Conservation (phyloP, 352 stramenopile genomes). For the Phytopythium aichiense region DNA sequence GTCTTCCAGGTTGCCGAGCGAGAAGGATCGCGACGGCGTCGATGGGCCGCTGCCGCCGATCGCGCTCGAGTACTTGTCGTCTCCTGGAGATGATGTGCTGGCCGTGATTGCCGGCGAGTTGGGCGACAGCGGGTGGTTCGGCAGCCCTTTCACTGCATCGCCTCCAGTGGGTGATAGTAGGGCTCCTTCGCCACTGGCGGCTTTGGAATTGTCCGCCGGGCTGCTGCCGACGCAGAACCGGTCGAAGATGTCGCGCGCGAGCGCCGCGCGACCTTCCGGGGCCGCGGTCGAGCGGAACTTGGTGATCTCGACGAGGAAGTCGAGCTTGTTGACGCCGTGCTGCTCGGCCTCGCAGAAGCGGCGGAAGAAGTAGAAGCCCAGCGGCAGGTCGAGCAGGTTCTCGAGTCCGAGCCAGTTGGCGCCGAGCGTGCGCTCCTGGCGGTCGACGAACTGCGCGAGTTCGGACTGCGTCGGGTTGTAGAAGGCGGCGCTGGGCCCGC, state of each 20-base stretch:
- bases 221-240: slow-evolving; percentile 34
- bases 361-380: slow-evolving; percentile 80
- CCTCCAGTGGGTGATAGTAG: background rate
- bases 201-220: background rate
- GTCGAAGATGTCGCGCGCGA: slow-evolving; percentile 59
- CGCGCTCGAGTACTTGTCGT: slow-evolving; percentile 15
- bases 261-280: slow-evolving; percentile 36
- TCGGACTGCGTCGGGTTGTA: slow-evolving; percentile 66
- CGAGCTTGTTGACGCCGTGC: slow-evolving; percentile 52
- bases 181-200: background rate
- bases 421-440: slow-evolving; percentile 44
- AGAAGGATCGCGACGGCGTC: slow-evolving; percentile 25
- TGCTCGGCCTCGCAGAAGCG: slow-evolving; percentile 71
- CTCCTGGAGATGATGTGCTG: slow-evolving; percentile 16
- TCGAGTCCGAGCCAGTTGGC: slow-evolving; percentile 64
- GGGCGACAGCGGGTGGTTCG: slow-evolving; percentile 16
- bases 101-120: slow-evolving; percentile 16
- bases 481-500: slow-evolving; percentile 61
- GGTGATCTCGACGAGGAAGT: slow-evolving; percentile 74
- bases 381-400: slow-evolving; percentile 67
- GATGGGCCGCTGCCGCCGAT: background rate
- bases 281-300: slow-evolving; percentile 51
- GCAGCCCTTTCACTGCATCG: background rate
- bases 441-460: slow-evolving; percentile 59
- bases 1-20: slow-evolving; percentile 45